Evolutionary conservation across 495 filamentous ascomycete genomes (phyloP).

Genomic region (Jackrogersella minutella): DNA sequence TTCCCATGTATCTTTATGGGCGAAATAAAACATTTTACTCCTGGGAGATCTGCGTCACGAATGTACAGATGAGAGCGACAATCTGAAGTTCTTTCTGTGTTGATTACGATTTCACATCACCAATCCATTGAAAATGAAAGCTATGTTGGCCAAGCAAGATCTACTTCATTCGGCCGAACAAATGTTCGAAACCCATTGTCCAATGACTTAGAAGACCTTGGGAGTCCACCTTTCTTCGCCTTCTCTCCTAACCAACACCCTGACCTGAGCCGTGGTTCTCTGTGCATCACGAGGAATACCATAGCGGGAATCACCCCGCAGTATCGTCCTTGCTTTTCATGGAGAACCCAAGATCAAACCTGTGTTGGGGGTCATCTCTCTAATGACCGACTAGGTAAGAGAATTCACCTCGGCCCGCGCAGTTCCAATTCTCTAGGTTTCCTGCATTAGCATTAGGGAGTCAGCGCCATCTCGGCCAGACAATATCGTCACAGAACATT

Average conservation of each 20-base stretch:
- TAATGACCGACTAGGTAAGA: neutral
- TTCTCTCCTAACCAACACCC: neutral
- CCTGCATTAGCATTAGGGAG: neutral
- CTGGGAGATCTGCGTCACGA: neutral
- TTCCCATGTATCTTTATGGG: too few species aligned
- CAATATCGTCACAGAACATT: neutral
- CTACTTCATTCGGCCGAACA: neutral
- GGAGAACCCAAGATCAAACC: neutral
- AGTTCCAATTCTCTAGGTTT: neutral
- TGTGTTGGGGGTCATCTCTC: neutral
- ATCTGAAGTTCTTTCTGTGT: neutral
- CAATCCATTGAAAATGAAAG: neutral
- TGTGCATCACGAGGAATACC: conserved; percentile 1
- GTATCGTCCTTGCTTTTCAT: neutral
- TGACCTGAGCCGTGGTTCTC: neutral
- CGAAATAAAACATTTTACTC: neutral
- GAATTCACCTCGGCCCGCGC: neutral
- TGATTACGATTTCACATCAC: neutral
- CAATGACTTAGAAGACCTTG: neutral
- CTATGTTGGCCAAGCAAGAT: neutral
- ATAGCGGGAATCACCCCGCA: conserved; percentile 10
- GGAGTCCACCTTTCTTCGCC: neutral
- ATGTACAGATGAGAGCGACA: neutral
- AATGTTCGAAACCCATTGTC: neutral
- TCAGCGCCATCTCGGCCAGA: neutral